phyloP scores from a whole-genome alignment of 768 basidiomycete species.

The Flagelloscypha sp. region DNA sequence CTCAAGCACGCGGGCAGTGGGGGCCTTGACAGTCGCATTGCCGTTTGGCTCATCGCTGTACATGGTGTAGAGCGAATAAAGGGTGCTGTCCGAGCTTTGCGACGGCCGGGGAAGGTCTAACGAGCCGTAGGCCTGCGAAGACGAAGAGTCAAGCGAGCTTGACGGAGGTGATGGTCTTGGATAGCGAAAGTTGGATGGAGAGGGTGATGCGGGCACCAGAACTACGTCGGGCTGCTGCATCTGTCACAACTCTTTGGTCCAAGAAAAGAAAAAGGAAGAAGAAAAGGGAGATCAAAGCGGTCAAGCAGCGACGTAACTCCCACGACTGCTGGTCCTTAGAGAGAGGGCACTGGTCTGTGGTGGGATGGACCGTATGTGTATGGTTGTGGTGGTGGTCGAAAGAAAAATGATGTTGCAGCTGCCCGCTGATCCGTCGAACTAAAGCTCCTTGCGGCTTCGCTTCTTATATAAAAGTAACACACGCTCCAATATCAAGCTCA shows the following conservation, averaged over 20 bases:
- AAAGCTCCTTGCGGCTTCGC: too few species aligned
- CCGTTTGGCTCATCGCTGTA: conserved; percentile 32
- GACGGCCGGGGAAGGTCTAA: conserved; percentile 35
- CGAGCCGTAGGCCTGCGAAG: conserved; percentile 1
- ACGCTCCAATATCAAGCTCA: too few species aligned
- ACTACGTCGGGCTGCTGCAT: conserved; percentile 6
- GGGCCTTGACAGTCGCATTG: background rate
- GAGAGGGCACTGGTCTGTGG: background rate
- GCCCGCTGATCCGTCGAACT: too few species aligned
- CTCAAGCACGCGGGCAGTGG: background rate
- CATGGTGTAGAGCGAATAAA: conserved; percentile 54
- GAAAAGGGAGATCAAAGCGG: background rate
- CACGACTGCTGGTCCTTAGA: background rate
- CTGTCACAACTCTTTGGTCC: background rate
- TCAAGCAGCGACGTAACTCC: background rate
- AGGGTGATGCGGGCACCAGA: conserved; percentile 8
- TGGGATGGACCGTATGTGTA: too few species aligned
- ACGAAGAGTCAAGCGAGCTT: background rate
- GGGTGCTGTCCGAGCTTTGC: conserved; percentile 38
- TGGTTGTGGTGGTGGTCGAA: too few species aligned
- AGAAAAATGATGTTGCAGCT: too few species aligned
- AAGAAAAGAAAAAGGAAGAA: background rate
- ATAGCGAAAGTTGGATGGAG: background rate
- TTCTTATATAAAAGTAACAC: too few species aligned
- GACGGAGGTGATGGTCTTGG: background rate